Evolutionary conservation across 805 yeast genomes (phyloP).

Genomic region (Jamesozyma rosinii): DNA sequence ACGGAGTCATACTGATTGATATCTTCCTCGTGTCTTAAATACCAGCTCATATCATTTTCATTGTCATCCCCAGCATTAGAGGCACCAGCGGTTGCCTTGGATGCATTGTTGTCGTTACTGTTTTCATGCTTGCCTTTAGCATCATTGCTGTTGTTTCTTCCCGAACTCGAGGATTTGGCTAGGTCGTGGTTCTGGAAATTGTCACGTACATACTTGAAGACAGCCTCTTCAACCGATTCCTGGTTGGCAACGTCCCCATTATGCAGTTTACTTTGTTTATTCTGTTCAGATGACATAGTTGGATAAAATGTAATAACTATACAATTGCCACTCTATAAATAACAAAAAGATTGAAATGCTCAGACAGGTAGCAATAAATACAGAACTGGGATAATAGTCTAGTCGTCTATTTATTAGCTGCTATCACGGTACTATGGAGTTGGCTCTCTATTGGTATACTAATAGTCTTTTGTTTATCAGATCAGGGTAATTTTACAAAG

Average conservation of each 20-base stretch:
- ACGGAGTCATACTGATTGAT: slow-evolving; percentile 2
- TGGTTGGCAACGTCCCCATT: slow-evolving; percentile 3
- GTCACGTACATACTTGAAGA: slow-evolving; percentile 62
- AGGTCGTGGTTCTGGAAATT: slow-evolving; percentile 36
- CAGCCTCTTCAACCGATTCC: slow-evolving; percentile 65
- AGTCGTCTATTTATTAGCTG: neutral
- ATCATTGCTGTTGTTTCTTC: slow-evolving; percentile 15
- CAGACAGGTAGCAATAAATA: neutral
- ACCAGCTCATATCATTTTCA: slow-evolving; percentile 19
- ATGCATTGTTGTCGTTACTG: slow-evolving; percentile 9
- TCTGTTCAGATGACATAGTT: slow-evolving; percentile 1
- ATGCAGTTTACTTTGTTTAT: neutral
- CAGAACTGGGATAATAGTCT: neutral
- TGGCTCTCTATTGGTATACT: neutral
- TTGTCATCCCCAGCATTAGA: slow-evolving; percentile 1
- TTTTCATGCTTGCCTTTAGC: slow-evolving; percentile 1
- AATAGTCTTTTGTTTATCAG: neutral
- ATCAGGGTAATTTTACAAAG: slow-evolving; percentile 1
- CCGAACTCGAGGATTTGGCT: slow-evolving; percentile 1
- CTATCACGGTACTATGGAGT: neutral
- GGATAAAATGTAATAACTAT: neutral
- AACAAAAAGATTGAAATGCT: too few species aligned
- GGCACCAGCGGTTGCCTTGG: slow-evolving; percentile 4
- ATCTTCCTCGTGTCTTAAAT: slow-evolving; percentile 17
- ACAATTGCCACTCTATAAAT: neutral